Base-by-base conservation (phyloP, 768 basidiomycete species). In the Termitomyces sp. region DNA sequence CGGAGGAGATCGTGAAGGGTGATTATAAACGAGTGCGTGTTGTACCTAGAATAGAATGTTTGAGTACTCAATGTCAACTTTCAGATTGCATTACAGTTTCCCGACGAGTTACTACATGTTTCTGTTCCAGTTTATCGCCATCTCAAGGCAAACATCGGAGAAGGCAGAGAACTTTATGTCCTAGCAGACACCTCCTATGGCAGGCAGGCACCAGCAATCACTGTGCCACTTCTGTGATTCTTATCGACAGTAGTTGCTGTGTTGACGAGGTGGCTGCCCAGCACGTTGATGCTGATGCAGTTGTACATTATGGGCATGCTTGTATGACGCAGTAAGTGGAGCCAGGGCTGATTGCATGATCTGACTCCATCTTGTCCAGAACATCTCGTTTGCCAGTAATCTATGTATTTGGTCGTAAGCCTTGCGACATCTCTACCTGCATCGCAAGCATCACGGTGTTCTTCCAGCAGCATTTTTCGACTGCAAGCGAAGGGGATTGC, bases 211-310 rank as follows among this genome's bases (percentile, higher is more conserved):
- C 58, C 61, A 46, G 41, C 46, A 53, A 55, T 63, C 51, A 58
- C 24, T 53, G 46, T 57, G 37, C 37, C 58, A 56, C 50, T 56
- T 46, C 26, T 52, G 26, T 31, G 46, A 51, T 59, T 67, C 22
- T 42, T 53, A 36, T 52, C 44, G 42, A 54, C 42, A 52, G 31
- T 65, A 94, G 95, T 65, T 99, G 97, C 66, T 98, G 97, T 68
- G 93, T 96, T 3, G 97, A 99, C 65, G 92, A 98, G 63, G 89
- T 98, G 5, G 90, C 94, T 5, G 94, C 96, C 4, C 88, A 94
- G 64, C 97, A 99, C 66, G 86, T 94, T 46, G 86, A 94, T 61
- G 93, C 51, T 41, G 51, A 52, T 52, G 51, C n/a, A 26, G 13
- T 41, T 27, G 37, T 52, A 39, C 51, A 52, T 52, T 52, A 52